These are phyloP conservation scores for Corylus heterophylla DNA, from an alignment of 306 rosid species.

Conservation along the genomic window DNA sequence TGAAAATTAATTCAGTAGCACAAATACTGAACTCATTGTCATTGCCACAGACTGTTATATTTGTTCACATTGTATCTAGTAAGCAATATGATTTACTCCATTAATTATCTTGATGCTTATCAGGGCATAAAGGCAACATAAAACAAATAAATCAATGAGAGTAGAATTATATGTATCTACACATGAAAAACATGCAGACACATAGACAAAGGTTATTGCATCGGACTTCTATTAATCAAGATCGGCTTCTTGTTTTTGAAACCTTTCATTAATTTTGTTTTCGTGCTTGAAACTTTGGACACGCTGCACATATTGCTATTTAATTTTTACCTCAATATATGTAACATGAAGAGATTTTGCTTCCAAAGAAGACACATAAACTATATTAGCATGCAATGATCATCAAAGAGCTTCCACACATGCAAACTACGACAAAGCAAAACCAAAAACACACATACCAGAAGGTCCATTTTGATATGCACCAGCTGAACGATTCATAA, in stretches of 20 bases:
- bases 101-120: neutral
- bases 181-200: neutral
- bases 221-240: neutral
- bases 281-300: neutral
- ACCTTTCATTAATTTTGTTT: neutral
- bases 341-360: neutral
- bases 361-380: neutral
- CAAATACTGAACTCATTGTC: neutral
- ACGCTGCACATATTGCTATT: neutral
- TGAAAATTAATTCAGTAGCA: neutral
- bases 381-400: neutral
- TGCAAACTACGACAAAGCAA: neutral
- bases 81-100: neutral
- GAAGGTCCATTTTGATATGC: conserved; percentile 74
- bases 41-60: neutral
- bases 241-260: neutral
- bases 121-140: neutral
- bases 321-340: neutral
- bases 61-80: neutral
- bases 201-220: neutral
- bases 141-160: too few species aligned
- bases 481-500: conserved; percentile 63
- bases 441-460: conserved; percentile 34
- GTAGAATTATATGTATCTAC: too few species aligned
- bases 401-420: neutral